These are phyloP conservation scores for Leishmania arabica DNA, from an alignment of 208 protist genomes.

Conservation along the genomic window DNA sequence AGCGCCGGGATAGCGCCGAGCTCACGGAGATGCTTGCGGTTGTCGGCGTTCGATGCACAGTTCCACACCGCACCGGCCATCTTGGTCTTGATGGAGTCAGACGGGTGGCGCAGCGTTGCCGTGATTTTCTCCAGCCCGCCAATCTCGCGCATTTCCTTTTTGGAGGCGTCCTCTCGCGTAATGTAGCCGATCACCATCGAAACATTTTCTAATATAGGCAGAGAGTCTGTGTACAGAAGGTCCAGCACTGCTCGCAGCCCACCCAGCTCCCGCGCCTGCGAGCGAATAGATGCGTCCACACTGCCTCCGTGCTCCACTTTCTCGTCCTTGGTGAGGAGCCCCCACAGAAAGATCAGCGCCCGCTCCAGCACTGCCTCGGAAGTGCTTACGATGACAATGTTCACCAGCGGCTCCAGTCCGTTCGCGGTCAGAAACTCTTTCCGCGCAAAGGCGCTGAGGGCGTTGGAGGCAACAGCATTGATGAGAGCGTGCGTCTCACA, in stretches of 20 bases:
- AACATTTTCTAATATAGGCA: conserved; percentile 92
- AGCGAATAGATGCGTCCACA: conserved; percentile 51
- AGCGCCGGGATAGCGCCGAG: conserved; percentile 87
- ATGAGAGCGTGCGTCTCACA: conserved; percentile 47
- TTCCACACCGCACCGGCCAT: conserved; percentile 94
- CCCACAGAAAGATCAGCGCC: conserved; percentile 90
- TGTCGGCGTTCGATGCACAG: conserved; percentile 91
- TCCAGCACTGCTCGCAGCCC: conserved; percentile 88
- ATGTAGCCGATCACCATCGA: conserved; percentile 94
- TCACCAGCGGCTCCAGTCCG: conserved; percentile 84
- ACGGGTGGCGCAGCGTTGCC: conserved; percentile 87
- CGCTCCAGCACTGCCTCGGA: conserved; percentile 89
- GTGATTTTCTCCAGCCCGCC: conserved; percentile 92
- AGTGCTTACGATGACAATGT: conserved; percentile 83
- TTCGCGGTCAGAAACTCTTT: conserved; percentile 68
- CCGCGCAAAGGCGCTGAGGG: conserved; percentile 35
- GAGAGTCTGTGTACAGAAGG: conserved; percentile 90
- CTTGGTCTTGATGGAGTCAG: conserved; percentile 91
- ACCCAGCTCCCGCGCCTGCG: conserved; percentile 66
- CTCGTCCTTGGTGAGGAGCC: conserved; percentile 76
- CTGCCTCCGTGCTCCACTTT: conserved; percentile 47
- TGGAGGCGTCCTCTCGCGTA: conserved; percentile 91
- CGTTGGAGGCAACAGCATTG: conserved; percentile 21
- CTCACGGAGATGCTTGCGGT: conserved; percentile 83
- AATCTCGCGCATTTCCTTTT: conserved; percentile 85